A percentile compares a stretch with the other conserved stretches of the same genome.
Evolutionary conservation across 768 basidiomycete genomes (phyloP).

Genomic region (Suillus lakei): DNA sequence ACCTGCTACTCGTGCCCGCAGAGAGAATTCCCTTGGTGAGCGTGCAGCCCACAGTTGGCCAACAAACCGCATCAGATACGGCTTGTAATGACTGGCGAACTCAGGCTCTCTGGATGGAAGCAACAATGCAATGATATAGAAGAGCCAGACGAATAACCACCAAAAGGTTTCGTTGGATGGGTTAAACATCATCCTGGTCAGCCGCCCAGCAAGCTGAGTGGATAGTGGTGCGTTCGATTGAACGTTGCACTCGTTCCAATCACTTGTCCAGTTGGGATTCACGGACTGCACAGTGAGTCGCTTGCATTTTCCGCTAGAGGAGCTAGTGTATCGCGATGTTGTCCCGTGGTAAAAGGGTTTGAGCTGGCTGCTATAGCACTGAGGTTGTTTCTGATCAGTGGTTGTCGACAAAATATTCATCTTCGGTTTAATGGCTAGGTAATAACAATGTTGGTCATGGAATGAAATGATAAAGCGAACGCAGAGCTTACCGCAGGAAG

Average conservation of each 20-base stretch:
- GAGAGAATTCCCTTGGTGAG: conserved; percentile 24
- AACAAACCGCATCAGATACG: conserved; percentile 22
- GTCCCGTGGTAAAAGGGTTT: conserved; percentile 17
- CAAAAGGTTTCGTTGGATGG: neutral
- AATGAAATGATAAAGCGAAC: neutral
- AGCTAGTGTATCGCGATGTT: conserved; percentile 28
- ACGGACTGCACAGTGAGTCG: conserved; percentile 28
- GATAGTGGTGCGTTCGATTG: neutral
- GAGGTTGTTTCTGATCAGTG: neutral
- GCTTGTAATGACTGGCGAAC: conserved; percentile 15
- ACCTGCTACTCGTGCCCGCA: conserved; percentile 12
- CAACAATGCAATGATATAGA: conserved; percentile 19
- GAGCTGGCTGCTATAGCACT: conserved; percentile 25
- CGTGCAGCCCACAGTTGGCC: conserved; percentile 29
- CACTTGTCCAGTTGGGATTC: neutral
- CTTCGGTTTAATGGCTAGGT: neutral
- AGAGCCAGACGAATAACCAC: conserved; percentile 23
- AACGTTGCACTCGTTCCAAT: conserved; percentile 1
- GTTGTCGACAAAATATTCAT: neutral
- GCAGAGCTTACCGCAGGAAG: neutral
- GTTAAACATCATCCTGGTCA: conserved; percentile 8
- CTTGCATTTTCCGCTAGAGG: conserved; percentile 27
- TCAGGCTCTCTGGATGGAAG: conserved; percentile 7
- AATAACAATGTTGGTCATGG: neutral
- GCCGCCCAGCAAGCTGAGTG: conserved; percentile 23